Evolutionary conservation across 495 filamentous ascomycete genomes (phyloP).

Genomic region (Aspergillus kassunensis): DNA sequence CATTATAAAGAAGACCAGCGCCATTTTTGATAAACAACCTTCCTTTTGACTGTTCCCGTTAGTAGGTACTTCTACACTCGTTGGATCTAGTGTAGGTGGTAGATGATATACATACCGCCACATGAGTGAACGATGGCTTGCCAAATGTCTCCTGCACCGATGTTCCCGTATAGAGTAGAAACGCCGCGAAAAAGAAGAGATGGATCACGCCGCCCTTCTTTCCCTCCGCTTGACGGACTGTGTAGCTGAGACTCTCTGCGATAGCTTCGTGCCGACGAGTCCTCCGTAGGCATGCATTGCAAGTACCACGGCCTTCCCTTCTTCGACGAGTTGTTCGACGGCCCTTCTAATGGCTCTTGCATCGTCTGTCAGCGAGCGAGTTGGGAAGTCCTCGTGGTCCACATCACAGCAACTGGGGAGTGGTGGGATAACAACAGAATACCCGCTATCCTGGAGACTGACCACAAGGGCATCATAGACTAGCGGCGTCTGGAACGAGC

Average conservation of each 20-base stretch:
- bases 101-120: neutral
- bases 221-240: neutral
- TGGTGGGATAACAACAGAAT: neutral
- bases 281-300: slow-evolving; percentile 11
- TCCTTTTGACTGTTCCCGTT: neutral
- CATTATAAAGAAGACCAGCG: slow-evolving; percentile 1
- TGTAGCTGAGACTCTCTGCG: neutral
- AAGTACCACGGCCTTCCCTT: neutral
- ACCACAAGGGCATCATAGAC: neutral
- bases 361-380: neutral
- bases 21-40: slow-evolving; percentile 7
- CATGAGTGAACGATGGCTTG: slow-evolving; percentile 7
- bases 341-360: neutral
- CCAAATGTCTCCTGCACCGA: slow-evolving; percentile 7
- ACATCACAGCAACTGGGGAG: slow-evolving; percentile 8
- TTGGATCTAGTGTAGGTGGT: neutral
- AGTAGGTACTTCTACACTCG: neutral
- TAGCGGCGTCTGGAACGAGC: slow-evolving; percentile 5
- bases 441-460: neutral
- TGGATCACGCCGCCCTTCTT: neutral
- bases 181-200: slow-evolving; percentile 6
- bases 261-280: slow-evolving; percentile 6
- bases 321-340: slow-evolving; percentile 1
- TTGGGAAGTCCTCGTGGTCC: neutral
- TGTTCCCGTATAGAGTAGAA: neutral